A percentile compares a stretch with the other conserved stretches of the same genome.
Conservation (phyloP, 192 early-diverging fungal species). For the Umbelopsis sp. region DNA sequence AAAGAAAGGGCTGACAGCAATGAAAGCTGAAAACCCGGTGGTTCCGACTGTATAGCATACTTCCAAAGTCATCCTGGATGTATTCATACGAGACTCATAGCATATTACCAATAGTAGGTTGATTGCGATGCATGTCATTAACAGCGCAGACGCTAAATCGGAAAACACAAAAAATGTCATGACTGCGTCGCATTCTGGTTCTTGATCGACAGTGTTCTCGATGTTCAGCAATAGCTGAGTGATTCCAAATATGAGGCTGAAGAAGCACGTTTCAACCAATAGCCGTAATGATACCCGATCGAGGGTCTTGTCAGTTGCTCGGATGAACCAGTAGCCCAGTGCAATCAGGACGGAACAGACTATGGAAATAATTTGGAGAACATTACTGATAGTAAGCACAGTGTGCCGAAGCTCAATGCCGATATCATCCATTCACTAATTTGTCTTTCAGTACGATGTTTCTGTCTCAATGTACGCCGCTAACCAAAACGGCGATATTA, state of each 20-base stretch:
- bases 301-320: not conserved
- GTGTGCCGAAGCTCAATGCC: not conserved
- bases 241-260: not conserved
- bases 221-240: not conserved
- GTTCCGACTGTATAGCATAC: not conserved
- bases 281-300: constrained; percentile 1
- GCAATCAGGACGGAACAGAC: not conserved
- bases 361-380: not conserved
- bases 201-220: not conserved
- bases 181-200: not conserved
- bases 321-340: not conserved
- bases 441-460: no score
- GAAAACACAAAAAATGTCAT: not conserved
- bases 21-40: not conserved
- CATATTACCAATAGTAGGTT: not conserved
- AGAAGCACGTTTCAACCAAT: not conserved
- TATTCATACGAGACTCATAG: not conserved
- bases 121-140: not conserved
- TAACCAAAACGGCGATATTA: no score
- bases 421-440: not conserved
- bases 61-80: not conserved
- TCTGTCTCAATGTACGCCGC: no score
- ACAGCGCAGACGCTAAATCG: not conserved
- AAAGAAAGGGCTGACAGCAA: not conserved
- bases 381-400: not conserved